Evolutionary conservation across 495 filamentous ascomycete genomes (phyloP), one percentile per base, ranked within the genome.

Genomic region (Extremus antarcticus): DNA sequence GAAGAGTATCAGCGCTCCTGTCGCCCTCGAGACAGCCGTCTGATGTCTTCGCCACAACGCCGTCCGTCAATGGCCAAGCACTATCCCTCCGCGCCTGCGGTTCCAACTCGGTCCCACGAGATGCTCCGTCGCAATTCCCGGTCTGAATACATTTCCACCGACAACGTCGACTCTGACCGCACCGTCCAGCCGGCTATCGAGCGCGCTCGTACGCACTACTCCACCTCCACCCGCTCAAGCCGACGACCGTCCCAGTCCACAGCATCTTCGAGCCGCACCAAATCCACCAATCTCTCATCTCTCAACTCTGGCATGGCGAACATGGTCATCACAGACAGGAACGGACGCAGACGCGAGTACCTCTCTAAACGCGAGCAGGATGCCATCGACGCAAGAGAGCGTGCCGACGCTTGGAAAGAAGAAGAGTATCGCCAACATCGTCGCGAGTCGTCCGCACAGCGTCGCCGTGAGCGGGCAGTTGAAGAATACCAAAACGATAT

Each of bases 131-230:
- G 25, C 10, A 49, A 47, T 10, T 43, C 48, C 43, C 22, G 59
- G 19, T 55, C 55, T 22, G 47, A 61, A 20, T 50, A 61, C 50
- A 48, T 56, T 9, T 54, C 48, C 8, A 54, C 54, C 43, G 54
- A 58, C 17, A 16, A 58, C 8, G 41, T 57, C 50, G 59, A 62
- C 35, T 59, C 55, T 1, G 59, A 59, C 22, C 29, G 55, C 3
- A 59, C 56, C 1, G 39, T 51, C 13, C 45, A 50, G 17, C 25
- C 55, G 2, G 25, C 35, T 3, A 47, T 52, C 19, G 17, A 41
- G 1, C 46, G 53, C 19, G 13, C 57, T 1, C 52, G 51, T 17
- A 48, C 57, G 22, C 23, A 47, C 35, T 60, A 47, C 19, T 47
- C 53, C 11, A 46, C 40, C 22, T 61, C 58, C 25, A 25, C 25